Conservation (phyloP, 148 eudicot genomes). For the Rhododendron griersonianum region DNA sequence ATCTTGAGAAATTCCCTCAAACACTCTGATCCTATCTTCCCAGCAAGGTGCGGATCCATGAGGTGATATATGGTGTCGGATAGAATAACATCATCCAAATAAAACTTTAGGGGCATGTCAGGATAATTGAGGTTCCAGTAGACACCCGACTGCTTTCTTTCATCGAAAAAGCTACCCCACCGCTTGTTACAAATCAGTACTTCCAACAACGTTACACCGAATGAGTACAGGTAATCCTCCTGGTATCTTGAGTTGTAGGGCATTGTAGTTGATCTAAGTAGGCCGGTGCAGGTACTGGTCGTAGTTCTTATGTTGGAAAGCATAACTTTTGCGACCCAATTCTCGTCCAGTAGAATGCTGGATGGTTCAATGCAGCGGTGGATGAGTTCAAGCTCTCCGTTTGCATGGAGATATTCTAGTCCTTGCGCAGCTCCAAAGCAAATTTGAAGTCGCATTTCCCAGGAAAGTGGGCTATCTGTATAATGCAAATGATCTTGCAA, state of each 20-base stretch:
- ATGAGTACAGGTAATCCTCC: not conserved
- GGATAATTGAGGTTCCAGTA: not conserved
- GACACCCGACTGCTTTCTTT: not conserved
- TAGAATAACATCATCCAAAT: not conserved
- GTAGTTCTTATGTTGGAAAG: not conserved
- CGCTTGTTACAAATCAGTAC: not conserved
- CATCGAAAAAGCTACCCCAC: not conserved
- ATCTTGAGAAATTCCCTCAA: not conserved
- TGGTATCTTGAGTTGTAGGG: not conserved
- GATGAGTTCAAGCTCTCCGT: not conserved
- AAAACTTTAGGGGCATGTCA: not conserved
- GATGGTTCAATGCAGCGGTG: not conserved
- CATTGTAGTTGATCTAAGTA: too few relatives aligned
- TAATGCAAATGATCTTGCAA: not conserved
- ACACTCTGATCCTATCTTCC: not conserved
- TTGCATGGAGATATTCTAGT: not conserved
- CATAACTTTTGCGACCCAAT: not conserved
- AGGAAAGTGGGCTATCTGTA: not conserved
- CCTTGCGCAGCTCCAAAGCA: not conserved
- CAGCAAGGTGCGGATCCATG: not conserved
- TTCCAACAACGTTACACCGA: not conserved
- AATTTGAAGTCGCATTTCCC: not conserved
- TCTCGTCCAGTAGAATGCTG: not conserved
- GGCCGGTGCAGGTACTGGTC: not conserved
- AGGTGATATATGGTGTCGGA: not conserved